A percentile compares a stretch with the other conserved stretches of the same genome.
Conservation (phyloP, 2,329 filamentous ascomycete genomes). For the Pseudocercospora eumusae region DNA sequence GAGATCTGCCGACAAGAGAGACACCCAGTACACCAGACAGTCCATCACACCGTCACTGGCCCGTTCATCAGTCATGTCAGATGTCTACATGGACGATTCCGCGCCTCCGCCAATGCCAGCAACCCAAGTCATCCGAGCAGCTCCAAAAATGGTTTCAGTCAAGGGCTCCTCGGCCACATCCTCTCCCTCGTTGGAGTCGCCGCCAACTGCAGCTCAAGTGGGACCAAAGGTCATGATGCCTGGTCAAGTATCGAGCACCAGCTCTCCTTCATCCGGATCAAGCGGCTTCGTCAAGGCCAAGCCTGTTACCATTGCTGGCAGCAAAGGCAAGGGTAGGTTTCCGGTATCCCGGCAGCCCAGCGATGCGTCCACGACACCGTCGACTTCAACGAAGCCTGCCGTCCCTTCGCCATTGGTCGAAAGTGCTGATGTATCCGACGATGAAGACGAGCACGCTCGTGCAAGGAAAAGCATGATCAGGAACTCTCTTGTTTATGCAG, state of each 20-base stretch:
- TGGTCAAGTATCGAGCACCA: constrained; percentile 32
- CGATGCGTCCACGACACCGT: constrained; percentile 29
- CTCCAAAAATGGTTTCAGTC: constrained; percentile 90
- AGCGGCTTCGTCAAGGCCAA: constrained; percentile 46
- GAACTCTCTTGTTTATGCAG: constrained; percentile 19
- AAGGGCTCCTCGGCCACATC: constrained; percentile 48
- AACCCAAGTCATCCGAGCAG: constrained; percentile 82
- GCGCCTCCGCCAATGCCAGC: constrained; percentile 76
- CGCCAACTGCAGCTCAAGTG: constrained; percentile 12
- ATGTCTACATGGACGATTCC: constrained; percentile 89
- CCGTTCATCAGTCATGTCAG: constrained; percentile 73
- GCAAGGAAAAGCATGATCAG: constrained; percentile 34
- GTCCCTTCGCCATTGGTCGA: constrained; percentile 38
- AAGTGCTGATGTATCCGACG: constrained; percentile 33
- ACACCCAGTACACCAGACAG: constrained; percentile 46
- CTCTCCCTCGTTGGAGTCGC: constrained; percentile 15
- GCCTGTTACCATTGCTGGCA: constrained; percentile 48
- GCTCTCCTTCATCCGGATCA: constrained; percentile 40
- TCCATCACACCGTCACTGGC: constrained; percentile 54
- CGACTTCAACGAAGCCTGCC: constrained; percentile 30
- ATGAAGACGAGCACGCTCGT: constrained; percentile 38
- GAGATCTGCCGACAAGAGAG: constrained; percentile 40
- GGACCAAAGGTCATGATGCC: constrained; percentile 46
- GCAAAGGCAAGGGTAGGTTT: constrained; percentile 38
- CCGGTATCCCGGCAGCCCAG: constrained; percentile 33